Evolutionary conservation across 129 eudicot species (phyloP), one percentile per base, ranked within the genome.

Genomic region (Chrysanthemum lavandulifolium): DNA sequence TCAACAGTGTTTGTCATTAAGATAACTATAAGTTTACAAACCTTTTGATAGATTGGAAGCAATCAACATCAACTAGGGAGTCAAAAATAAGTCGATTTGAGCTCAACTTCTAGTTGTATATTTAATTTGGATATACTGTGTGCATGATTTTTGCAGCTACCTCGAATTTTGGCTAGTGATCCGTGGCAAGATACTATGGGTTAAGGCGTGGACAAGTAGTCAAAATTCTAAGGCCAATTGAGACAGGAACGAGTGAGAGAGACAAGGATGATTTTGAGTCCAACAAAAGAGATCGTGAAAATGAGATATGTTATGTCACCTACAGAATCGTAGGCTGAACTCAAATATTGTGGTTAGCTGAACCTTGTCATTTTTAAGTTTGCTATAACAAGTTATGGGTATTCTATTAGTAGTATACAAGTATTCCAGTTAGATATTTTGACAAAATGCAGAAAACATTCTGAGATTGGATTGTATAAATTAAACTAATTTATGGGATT

Each of bases 191-290:
- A 78, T 78, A 78, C 13, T 78, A 78, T 15, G 82, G 82, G 12
- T 72, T 78, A 65, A 72, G 82, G 43, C 78, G 82, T 9, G 78
- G 82, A 49, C 82, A 78, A 31, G 82, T 78, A 29, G 78, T 78
- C 25, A 78, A 72, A 48, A 72, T 78, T 72, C 19, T 65, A 33
- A 66, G 82, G 72, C 78, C 82, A 18, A 78, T 78, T 14, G 82
- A 78, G 67, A 78, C 82, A 0, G 82, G 82, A 68, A 78, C 82
- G 23, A 78, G 78, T 6, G 69, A 72, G 55, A 78, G 65, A 72
- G 78, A 78, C 55, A 78, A 78, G 55, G 82, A 78, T 57, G 82
- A 72, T 3, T 78, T 78, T 27, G 82, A 78, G 14, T 72, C 82
- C 8, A 78, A 65, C 27, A 66, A 65, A 55, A 66, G 68, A 48